These are phyloP conservation scores for Colletotrichum filicis DNA, from an alignment of 2,329 filamentous ascomycete species.

Conservation along the genomic window DNA sequence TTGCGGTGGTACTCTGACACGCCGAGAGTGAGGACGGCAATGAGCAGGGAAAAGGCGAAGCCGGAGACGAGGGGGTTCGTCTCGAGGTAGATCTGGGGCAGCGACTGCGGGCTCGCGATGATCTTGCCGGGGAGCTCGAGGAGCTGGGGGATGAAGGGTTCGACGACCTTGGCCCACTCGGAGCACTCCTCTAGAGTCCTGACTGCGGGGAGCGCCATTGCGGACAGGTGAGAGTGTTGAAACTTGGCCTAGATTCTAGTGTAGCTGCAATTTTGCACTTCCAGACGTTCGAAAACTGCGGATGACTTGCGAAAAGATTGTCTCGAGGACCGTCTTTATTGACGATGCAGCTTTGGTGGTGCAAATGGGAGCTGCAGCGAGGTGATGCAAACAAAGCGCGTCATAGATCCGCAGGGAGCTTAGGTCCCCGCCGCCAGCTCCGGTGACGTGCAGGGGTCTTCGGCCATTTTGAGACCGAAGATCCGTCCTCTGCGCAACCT, in stretches of 20 bases:
- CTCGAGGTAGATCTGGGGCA: conserved; percentile 79
- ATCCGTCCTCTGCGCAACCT: background rate
- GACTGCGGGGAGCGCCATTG: conserved; percentile 79
- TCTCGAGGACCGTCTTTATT: background rate
- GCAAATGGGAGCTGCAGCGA: background rate
- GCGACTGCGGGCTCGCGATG: conserved; percentile 66
- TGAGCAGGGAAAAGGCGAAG: conserved; percentile 75
- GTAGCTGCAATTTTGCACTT: background rate
- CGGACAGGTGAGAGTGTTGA: background rate
- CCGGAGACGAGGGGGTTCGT: conserved; percentile 89
- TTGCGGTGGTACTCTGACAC: conserved; percentile 89
- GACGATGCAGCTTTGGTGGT: background rate
- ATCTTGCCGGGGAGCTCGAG: conserved; percentile 75
- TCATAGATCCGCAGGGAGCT: conserved; percentile 29
- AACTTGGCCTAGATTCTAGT: background rate
- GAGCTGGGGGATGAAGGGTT: conserved; percentile 79
- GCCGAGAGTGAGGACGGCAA: conserved; percentile 79
- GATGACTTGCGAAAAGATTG: background rate
- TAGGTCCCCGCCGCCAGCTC: background rate
- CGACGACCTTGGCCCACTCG: conserved; percentile 78
- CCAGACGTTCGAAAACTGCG: background rate
- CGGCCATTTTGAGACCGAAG: conserved; percentile 15
- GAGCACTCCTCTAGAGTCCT: conserved; percentile 78
- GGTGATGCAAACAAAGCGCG: conserved; percentile 27
- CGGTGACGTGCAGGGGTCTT: conserved; percentile 12